Conservation (phyloP, 2,329 filamentous ascomycete genomes). For the Leptographium radiaticola region DNA sequence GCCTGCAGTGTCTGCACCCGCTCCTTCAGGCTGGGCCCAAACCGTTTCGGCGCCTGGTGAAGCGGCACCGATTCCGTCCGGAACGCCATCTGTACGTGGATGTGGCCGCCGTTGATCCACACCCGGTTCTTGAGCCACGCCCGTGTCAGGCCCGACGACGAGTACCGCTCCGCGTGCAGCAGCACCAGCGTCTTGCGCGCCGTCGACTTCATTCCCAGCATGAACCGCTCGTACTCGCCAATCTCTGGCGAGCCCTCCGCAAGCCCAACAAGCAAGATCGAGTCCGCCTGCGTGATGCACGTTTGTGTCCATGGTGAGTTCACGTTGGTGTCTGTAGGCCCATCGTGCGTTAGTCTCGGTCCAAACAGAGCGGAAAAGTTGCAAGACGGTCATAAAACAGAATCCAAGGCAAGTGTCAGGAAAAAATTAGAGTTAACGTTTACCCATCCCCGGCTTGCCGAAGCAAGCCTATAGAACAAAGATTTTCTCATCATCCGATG, state of each 20-base stretch:
- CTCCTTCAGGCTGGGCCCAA: slow-evolving; percentile 79
- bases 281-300: slow-evolving; percentile 93
- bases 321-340: slow-evolving; percentile 66
- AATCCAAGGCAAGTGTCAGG: slow-evolving; percentile 30
- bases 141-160: slow-evolving; percentile 68
- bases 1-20: slow-evolving; percentile 89
- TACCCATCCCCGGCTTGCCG: slow-evolving; percentile 36
- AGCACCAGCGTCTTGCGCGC: slow-evolving; percentile 86
- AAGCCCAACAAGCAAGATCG: slow-evolving; percentile 81
- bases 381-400: not conserved
- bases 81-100: slow-evolving; percentile 94
- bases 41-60: slow-evolving; percentile 60
- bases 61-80: slow-evolving; percentile 62
- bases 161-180: slow-evolving; percentile 80
- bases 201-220: slow-evolving; percentile 94
- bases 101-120: slow-evolving; percentile 97
- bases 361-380: not conserved
- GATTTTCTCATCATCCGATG: slow-evolving; percentile 37
- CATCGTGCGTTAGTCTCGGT: not conserved
- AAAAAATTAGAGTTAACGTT: slow-evolving; percentile 56
- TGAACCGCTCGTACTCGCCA: slow-evolving; percentile 91
- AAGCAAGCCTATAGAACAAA: slow-evolving; percentile 32
- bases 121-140: slow-evolving; percentile 85
- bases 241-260: slow-evolving; percentile 83
- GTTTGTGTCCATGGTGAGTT: slow-evolving; percentile 98